phyloP scores from a whole-genome alignment of 164 flowering plant species.

The Macadamia tetraphylla region DNA sequence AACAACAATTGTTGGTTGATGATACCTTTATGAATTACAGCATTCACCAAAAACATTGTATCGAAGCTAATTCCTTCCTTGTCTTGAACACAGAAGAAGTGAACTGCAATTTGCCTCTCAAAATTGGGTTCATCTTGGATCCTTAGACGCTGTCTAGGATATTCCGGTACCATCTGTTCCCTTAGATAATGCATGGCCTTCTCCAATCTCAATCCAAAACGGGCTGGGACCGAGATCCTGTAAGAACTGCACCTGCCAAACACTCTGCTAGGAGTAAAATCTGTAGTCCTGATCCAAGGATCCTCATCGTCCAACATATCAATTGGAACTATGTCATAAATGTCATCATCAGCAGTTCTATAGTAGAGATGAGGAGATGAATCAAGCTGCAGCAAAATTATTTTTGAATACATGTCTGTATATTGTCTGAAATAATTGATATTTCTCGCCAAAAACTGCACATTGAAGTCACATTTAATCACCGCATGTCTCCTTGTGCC shows the following conservation, averaged over 20 bases:
- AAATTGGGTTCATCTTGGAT: constrained; percentile 63
- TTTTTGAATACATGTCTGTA: constrained; percentile 20
- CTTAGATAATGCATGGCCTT: constrained; percentile 45
- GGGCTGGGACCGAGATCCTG: constrained; percentile 54
- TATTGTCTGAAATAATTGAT: constrained; percentile 43
- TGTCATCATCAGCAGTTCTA: constrained; percentile 91
- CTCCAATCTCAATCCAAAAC: constrained; percentile 43
- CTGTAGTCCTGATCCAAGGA: constrained; percentile 93
- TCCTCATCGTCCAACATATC: constrained; percentile 91
- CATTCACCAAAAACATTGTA: constrained; percentile 67
- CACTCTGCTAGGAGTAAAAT: constrained; percentile 69
- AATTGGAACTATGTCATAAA: constrained; percentile 51
- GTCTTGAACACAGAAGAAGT: constrained; percentile 50
- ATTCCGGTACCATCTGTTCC: constrained; percentile 35
- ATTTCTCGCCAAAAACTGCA: constrained; percentile 67
- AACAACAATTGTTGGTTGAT: constrained; percentile 67
- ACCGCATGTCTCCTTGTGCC: constrained; percentile 27
- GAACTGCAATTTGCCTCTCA: constrained; percentile 27
- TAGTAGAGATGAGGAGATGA: constrained; percentile 69
- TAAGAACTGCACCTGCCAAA: constrained; percentile 73
- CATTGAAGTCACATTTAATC: constrained; percentile 72
- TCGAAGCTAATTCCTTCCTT: constrained; percentile 53
- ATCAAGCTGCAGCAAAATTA: constrained; percentile 57
- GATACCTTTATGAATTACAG: constrained; percentile 71
- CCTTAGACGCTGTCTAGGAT: constrained; percentile 18